Conservation (phyloP, 331 rosid species). For the Malus hybrid region DNA sequence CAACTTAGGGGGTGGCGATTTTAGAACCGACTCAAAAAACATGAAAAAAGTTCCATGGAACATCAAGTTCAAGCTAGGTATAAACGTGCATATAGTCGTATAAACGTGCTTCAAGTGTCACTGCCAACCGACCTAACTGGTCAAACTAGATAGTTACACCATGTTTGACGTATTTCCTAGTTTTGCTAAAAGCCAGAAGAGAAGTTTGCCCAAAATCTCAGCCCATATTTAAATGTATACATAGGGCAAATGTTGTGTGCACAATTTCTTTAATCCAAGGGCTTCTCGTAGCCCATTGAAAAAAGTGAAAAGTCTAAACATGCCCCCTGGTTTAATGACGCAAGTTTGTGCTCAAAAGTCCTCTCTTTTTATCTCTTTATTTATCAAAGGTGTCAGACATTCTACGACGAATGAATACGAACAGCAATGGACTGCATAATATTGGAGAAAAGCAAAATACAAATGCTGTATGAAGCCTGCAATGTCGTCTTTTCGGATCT, state of each 20-base stretch:
- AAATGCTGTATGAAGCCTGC: conserved; percentile 40
- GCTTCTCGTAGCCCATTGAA: not conserved
- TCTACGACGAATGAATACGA: not conserved
- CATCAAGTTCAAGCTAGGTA: too few species aligned
- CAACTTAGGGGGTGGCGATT: too few species aligned
- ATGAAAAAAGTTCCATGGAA: too few species aligned
- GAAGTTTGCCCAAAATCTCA: not conserved
- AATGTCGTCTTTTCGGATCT: conserved; percentile 31
- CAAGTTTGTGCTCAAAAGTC: not conserved
- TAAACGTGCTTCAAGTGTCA: too few species aligned
- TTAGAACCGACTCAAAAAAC: too few species aligned
- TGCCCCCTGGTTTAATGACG: not conserved
- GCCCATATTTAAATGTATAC: not conserved
- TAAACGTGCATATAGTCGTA: too few species aligned
- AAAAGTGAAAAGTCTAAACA: not conserved
- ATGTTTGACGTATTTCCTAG: too few species aligned
- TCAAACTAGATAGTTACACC: too few species aligned
- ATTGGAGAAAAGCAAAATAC: conserved; percentile 40
- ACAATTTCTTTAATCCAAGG: not conserved
- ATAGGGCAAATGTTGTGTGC: conserved; percentile 2
- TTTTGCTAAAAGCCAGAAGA: not conserved
- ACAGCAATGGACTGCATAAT: not conserved
- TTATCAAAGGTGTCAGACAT: not conserved
- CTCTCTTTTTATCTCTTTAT: not conserved
- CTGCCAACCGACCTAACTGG: too few species aligned